phyloP scores from a whole-genome alignment of 208 protist genomes.

The Phytomonas serpens region DNA sequence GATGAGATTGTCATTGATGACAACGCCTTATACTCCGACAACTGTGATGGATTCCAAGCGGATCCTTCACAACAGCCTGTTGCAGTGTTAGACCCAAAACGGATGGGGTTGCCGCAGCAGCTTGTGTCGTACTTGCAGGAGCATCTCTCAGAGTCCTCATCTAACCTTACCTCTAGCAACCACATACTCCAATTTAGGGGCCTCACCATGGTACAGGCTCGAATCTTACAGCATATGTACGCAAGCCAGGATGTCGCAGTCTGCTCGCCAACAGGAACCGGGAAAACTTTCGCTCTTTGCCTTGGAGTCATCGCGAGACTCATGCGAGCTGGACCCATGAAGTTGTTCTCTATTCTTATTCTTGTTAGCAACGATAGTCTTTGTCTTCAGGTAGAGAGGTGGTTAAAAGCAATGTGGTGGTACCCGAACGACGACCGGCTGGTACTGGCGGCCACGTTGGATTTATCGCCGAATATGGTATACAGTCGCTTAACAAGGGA shows the following conservation, averaged over 20 bases:
- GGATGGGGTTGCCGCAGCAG: conserved; percentile 77
- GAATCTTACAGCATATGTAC: conserved; percentile 84
- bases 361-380: conserved; percentile 71
- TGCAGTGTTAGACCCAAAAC: conserved; percentile 53
- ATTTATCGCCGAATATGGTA: conserved; percentile 41
- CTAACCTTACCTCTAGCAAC: neutral
- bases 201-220: conserved; percentile 77
- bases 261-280: conserved; percentile 84
- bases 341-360: conserved; percentile 70
- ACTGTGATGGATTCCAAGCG: conserved; percentile 13
- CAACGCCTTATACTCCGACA: conserved; percentile 11
- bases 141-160: conserved; percentile 20
- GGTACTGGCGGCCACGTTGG: conserved; percentile 63
- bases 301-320: conserved; percentile 70
- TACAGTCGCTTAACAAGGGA: conserved; percentile 73
- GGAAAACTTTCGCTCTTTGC: conserved; percentile 86
- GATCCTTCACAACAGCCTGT: conserved; percentile 40
- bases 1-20: conserved; percentile 57
- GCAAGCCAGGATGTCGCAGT: conserved; percentile 74
- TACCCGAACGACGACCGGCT: conserved; percentile 75
- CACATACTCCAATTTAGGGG: conserved; percentile 15
- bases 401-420: conserved; percentile 88
- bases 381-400: conserved; percentile 69
- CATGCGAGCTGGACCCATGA: conserved; percentile 86
- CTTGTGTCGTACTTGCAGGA: conserved; percentile 53